Conservation (phyloP, 2,329 filamentous ascomycete species). For the Tolypocladium guangdongense region DNA sequence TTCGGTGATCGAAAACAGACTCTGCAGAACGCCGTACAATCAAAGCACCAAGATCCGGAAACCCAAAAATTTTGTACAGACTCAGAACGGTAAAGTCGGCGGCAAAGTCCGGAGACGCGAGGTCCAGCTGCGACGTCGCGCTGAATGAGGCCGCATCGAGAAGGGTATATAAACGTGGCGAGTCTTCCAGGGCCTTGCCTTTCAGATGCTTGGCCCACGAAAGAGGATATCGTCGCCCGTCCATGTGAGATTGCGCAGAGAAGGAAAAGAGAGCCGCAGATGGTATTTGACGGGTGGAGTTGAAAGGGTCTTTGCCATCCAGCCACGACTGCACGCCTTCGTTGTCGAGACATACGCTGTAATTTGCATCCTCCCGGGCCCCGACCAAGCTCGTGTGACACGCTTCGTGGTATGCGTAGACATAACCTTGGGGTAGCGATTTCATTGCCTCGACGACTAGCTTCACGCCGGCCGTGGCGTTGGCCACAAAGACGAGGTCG, state of each 20-base stretch:
- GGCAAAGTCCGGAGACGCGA: slow-evolving; percentile 47
- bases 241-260: slow-evolving; percentile 88
- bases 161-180: slow-evolving; percentile 47
- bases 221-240: slow-evolving; percentile 64
- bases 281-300: slow-evolving; percentile 8
- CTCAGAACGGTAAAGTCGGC: slow-evolving; percentile 84
- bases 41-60: slow-evolving; percentile 79
- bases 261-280: slow-evolving; percentile 57
- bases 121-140: slow-evolving; percentile 65
- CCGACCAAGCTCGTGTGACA: slow-evolving; percentile 84
- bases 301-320: slow-evolving; percentile 21
- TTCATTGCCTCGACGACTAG: slow-evolving; percentile 70
- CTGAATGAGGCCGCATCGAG: slow-evolving; percentile 76
- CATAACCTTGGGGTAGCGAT: slow-evolving; percentile 58
- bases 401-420: slow-evolving; percentile 73
- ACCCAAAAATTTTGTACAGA: slow-evolving; percentile 97
- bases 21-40: slow-evolving; percentile 66
- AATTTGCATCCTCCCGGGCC: slow-evolving; percentile 57
- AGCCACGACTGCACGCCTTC: slow-evolving; percentile 57
- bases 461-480: slow-evolving; percentile 86
- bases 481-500: slow-evolving; percentile 83
- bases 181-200: slow-evolving; percentile 7
- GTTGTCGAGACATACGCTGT: slow-evolving; percentile 58
- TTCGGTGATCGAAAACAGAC: slow-evolving; percentile 51
- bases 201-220: slow-evolving; percentile 50